phyloP scores from a whole-genome alignment of 106 monocot species.

The Alisma plantagoaquatica region DNA sequence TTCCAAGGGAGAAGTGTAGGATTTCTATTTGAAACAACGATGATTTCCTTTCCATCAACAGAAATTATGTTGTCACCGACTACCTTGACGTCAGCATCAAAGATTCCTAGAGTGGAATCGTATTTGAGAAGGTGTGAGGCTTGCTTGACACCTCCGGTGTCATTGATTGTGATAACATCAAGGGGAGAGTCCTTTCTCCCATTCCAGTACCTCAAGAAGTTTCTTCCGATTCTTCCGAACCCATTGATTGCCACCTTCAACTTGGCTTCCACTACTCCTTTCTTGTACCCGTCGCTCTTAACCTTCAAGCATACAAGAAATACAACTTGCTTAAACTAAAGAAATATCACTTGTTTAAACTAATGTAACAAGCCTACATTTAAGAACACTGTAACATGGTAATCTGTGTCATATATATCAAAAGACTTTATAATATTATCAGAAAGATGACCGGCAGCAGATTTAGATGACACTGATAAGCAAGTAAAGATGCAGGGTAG shows the following conservation, averaged over 20 bases:
- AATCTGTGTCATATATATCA: too few relatives aligned
- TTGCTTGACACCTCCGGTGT: slow-evolving; percentile 90
- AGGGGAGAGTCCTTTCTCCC: slow-evolving; percentile 75
- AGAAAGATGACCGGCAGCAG: too few relatives aligned
- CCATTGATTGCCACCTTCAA: slow-evolving; percentile 96
- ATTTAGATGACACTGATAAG: too few relatives aligned
- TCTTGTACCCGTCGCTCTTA: too few relatives aligned
- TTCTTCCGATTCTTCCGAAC: slow-evolving; percentile 73
- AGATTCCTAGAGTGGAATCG: slow-evolving; percentile 89
- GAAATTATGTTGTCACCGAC: slow-evolving; percentile 56
- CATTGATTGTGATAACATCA: slow-evolving; percentile 80
- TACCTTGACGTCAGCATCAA: slow-evolving; percentile 78
- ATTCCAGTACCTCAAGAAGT: slow-evolving; percentile 91
- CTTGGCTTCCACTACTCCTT: too few relatives aligned
- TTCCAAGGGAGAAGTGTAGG: slow-evolving; percentile 72
- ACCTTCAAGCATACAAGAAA: too few relatives aligned
- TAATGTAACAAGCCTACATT: too few relatives aligned
- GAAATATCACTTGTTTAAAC: too few relatives aligned
- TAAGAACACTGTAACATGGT: too few relatives aligned
- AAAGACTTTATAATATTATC: too few relatives aligned
- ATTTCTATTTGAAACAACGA: slow-evolving; percentile 68
- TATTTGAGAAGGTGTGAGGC: slow-evolving; percentile 90
- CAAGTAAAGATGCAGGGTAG: too few relatives aligned
- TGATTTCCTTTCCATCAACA: slow-evolving; percentile 79
- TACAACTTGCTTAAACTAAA: too few relatives aligned